A percentile compares a stretch with the other conserved stretches of the same genome.
Evolutionary conservation across 371 early-diverging fungal species (phyloP).

Genomic region (Mortierella sp.): DNA sequence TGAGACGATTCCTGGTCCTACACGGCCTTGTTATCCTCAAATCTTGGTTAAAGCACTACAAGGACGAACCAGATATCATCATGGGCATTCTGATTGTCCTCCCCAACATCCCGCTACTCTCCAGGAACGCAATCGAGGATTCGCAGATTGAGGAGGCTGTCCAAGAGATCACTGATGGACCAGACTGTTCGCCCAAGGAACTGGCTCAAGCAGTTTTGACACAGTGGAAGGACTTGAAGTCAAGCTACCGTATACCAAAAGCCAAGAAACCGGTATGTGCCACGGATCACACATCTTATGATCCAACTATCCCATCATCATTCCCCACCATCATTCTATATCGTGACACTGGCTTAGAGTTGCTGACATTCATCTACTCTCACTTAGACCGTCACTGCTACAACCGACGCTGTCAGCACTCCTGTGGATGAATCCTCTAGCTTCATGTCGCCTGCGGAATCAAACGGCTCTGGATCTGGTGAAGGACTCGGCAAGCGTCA

Average conservation of each 20-base stretch:
- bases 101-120: slow-evolving; percentile 69
- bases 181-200: slow-evolving; percentile 54
- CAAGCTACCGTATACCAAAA: slow-evolving; percentile 72
- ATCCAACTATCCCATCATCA: no score
- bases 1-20: slow-evolving; percentile 63
- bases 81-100: slow-evolving; percentile 66
- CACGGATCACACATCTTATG: neutral
- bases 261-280: slow-evolving; percentile 43
- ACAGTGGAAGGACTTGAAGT: slow-evolving; percentile 64
- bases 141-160: slow-evolving; percentile 65
- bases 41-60: slow-evolving; percentile 62
- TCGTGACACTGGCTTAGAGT: neutral
- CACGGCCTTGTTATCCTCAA: slow-evolving; percentile 65
- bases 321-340: no score
- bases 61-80: slow-evolving; percentile 55
- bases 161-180: slow-evolving; percentile 55
- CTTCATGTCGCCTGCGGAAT: slow-evolving; percentile 53
- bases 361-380: no score
- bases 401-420: slow-evolving; percentile 24
- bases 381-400: slow-evolving; percentile 9
- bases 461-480: slow-evolving; percentile 42
- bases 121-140: slow-evolving; percentile 78
- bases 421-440: slow-evolving; percentile 37
- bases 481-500: slow-evolving; percentile 47
- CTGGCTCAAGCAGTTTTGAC: slow-evolving; percentile 55